Percentiles rank a stretch among this genome's conserved stretches.
These are phyloP conservation scores for Pseudoscleropodium purum DNA, from an alignment of 225 moss, liverwort and hornwort species.

Conservation along the genomic window DNA sequence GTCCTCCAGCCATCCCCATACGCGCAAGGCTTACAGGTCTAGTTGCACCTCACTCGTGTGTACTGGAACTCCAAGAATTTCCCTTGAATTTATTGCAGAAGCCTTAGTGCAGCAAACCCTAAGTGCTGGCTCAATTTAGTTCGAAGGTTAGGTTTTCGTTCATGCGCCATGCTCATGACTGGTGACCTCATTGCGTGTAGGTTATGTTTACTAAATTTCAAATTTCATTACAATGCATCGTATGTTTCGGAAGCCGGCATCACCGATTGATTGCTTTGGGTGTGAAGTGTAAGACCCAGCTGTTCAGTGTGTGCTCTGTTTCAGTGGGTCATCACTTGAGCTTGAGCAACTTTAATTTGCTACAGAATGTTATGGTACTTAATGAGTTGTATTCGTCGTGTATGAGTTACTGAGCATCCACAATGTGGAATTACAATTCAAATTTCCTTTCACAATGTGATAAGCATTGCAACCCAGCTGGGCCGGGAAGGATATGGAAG, in stretches of 20 bases:
- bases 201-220: not conserved
- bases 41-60: not conserved
- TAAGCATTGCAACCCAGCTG: not conserved
- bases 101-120: not conserved
- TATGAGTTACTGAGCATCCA: not conserved
- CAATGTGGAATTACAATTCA: too few species aligned
- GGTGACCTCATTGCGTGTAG: not conserved
- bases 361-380: not conserved
- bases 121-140: not conserved
- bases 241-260: not conserved
- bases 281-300: not conserved
- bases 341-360: not conserved
- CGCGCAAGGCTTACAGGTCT: constrained; percentile 42
- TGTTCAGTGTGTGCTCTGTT: not conserved
- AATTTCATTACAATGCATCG: not conserved
- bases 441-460: not conserved
- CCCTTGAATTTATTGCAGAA: not conserved
- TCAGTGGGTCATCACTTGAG: not conserved
- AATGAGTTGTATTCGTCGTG: not conserved
- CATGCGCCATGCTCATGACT: not conserved
- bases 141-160: not conserved
- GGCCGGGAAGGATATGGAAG: not conserved
- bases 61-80: not conserved
- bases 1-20: not conserved
- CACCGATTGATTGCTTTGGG: not conserved